A percentile compares a stretch with the other conserved stretches of the same genome.
Evolutionary conservation across 495 filamentous ascomycete species (phyloP).

Genomic region (Penicillium fimorum): DNA sequence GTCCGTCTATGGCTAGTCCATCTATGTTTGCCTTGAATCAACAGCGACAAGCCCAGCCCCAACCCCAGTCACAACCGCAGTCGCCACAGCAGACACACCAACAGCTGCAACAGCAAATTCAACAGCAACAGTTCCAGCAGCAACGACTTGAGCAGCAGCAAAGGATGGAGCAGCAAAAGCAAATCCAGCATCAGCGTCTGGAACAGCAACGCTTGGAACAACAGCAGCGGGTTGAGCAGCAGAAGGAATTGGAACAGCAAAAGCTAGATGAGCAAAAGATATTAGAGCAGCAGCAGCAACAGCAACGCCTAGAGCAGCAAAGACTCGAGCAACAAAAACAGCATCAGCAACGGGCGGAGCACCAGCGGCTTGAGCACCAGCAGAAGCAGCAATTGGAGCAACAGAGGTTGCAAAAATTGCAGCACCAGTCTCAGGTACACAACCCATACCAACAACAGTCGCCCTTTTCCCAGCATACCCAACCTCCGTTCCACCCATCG

Average conservation of each 20-base stretch:
- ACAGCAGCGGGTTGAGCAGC: slow-evolving; percentile 23
- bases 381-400: slow-evolving; percentile 25
- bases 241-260: slow-evolving; percentile 20
- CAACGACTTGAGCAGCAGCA: slow-evolving; percentile 26
- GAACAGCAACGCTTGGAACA: slow-evolving; percentile 9
- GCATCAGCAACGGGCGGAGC: slow-evolving; percentile 19
- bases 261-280: slow-evolving; percentile 20
- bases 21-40: slow-evolving; percentile 33
- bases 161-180: slow-evolving; percentile 21
- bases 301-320: slow-evolving; percentile 25
- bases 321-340: slow-evolving; percentile 9
- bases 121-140: slow-evolving; percentile 24
- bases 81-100: slow-evolving; percentile 35
- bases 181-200: slow-evolving; percentile 9
- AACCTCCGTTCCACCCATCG: slow-evolving; percentile 23
- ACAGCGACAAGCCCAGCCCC: slow-evolving; percentile 27
- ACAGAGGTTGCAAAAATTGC: slow-evolving; percentile 26
- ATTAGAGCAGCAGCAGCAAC: slow-evolving; percentile 25
- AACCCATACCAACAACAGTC: slow-evolving; percentile 22
- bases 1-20: slow-evolving; percentile 29
- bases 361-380: slow-evolving; percentile 20
- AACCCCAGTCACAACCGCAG: slow-evolving; percentile 31
- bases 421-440: slow-evolving; percentile 28
- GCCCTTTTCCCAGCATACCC: slow-evolving; percentile 15
- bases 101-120: slow-evolving; percentile 31